These are phyloP conservation scores for Colletotrichum eleusines DNA, from an alignment of 2,329 filamentous ascomycete genomes.

Conservation along the genomic window DNA sequence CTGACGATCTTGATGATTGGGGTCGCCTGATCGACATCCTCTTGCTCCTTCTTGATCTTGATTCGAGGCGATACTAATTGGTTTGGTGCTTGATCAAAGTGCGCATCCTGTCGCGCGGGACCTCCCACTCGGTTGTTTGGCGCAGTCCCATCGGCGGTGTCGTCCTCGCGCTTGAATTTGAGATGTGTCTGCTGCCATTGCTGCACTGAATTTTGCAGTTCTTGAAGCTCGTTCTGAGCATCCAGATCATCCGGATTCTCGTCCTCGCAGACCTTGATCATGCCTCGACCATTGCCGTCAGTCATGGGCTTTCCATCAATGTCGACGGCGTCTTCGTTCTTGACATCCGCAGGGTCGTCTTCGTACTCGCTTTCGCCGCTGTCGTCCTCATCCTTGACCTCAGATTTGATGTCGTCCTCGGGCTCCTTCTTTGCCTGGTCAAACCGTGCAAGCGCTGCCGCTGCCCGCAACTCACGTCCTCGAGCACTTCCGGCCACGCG, in stretches of 20 bases:
- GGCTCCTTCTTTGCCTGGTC: conserved; percentile 69
- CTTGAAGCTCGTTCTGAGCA: conserved; percentile 73
- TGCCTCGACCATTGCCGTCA: conserved; percentile 73
- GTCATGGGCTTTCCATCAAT: conserved; percentile 73
- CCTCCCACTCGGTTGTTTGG: conserved; percentile 7
- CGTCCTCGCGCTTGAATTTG: conserved; percentile 27
- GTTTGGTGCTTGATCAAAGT: neutral
- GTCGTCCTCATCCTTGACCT: conserved; percentile 52
- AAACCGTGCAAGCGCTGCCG: conserved; percentile 81
- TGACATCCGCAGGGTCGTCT: conserved; percentile 55
- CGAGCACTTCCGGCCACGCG: conserved; percentile 80
- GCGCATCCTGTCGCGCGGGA: neutral
- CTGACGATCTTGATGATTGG: conserved; percentile 7
- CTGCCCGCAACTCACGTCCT: conserved; percentile 80
- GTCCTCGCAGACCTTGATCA: conserved; percentile 82
- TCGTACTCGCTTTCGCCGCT: conserved; percentile 61
- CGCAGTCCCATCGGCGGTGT: neutral
- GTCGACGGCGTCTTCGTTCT: conserved; percentile 69
- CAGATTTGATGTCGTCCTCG: conserved; percentile 48
- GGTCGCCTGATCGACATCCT: neutral
- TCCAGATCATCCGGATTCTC: conserved; percentile 69
- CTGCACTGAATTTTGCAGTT: conserved; percentile 65
- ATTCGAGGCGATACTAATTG: neutral
- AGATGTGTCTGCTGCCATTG: conserved; percentile 42
- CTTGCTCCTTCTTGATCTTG: conserved; percentile 31